Base-by-base conservation (phyloP, 2,329 filamentous ascomycete genomes). In the Colletotrichum musae region DNA sequence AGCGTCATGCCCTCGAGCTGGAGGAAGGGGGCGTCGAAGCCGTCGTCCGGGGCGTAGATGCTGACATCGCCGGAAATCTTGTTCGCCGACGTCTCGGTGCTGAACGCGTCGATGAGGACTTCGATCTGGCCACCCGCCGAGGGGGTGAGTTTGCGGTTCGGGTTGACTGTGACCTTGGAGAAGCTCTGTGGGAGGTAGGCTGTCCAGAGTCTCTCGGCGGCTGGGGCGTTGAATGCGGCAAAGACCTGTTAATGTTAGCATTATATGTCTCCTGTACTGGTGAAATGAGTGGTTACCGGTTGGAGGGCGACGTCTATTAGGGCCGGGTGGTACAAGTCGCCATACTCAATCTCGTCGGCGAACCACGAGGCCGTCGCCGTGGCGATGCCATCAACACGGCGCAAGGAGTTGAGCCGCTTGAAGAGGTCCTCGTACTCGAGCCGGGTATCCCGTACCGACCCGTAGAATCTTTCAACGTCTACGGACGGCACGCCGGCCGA, bases 301-400 rank as follows among this genome's bases (percentile, higher is more conserved):
- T 63, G 60, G 2, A 63, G 60, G n/a, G 60, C 60, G 16, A 48
- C 39, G n/a, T 63, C 60, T 12, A 63, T 63, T 7, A 63, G 15
- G 7, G 60, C 60, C 0, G 60, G 60, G 15, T 63, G 60, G 21
- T 63, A 63, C 2, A 63, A 18, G 6, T 57, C 4, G 0, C 60
- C 60, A 18, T 50, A 50, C 16, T 63, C 41, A 6, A 63, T 57
- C 60, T 63, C 60, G 5, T 63, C 43, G 6, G 24, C 51, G 15
- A 57, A 28, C 60, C 60, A 63, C 13, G 51, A 63, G 18, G 60
- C 60, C 4, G 41, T 63, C 21, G 60, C 60, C 1, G 60, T 63
- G 1, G 60, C 60, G 10, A 63, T 21, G n/a, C 60, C 60, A 50
- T 57, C 41, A n/a, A 50, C 51, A 1, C 60, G 60, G 4, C 51